Conservation (phyloP, 331 rosid species). For the Arachis monticola region DNA sequence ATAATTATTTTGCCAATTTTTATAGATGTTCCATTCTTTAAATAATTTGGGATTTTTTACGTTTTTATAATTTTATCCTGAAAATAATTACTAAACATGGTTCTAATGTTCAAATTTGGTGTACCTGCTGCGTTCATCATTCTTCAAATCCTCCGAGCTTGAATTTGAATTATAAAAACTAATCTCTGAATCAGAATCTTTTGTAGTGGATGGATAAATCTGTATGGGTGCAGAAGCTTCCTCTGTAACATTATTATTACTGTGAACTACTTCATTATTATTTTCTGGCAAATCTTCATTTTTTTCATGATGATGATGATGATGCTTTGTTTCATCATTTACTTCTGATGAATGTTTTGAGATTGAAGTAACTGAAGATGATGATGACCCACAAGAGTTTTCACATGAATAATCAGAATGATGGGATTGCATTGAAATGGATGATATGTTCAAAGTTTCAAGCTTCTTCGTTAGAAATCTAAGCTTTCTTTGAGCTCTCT, state of each 20-base stretch:
- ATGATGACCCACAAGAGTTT: constrained; percentile 52
- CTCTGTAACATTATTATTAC: constrained; percentile 38
- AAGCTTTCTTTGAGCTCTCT: constrained; percentile 76
- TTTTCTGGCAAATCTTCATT: constrained; percentile 36
- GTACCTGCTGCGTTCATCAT: constrained; percentile 51
- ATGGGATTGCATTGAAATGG: constrained; percentile 45
- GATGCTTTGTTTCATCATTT: constrained; percentile 33
- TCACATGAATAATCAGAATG: constrained; percentile 53
- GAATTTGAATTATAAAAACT: constrained; percentile 34
- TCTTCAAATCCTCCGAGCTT: constrained; percentile 46
- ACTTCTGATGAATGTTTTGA: constrained; percentile 46
- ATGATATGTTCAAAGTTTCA: constrained; percentile 49
- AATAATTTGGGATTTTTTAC: no score
- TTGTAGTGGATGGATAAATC: constrained; percentile 31
- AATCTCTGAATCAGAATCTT: constrained; percentile 45
- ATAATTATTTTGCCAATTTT: no score
- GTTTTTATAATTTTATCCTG: no score
- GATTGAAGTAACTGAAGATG: constrained; percentile 44
- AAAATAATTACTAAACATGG: no score
- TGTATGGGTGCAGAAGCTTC: constrained; percentile 34
- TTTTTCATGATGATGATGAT: constrained; percentile 16
- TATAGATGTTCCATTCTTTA: no score
- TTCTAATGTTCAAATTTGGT: no score
- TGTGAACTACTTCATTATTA: constrained; percentile 13
- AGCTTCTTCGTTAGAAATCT: constrained; percentile 61